Evolutionary conservation across 2,329 filamentous ascomycete genomes (phyloP), one percentile per base, ranked within the genome.

Genomic region (Aspergillus aculeatus): DNA sequence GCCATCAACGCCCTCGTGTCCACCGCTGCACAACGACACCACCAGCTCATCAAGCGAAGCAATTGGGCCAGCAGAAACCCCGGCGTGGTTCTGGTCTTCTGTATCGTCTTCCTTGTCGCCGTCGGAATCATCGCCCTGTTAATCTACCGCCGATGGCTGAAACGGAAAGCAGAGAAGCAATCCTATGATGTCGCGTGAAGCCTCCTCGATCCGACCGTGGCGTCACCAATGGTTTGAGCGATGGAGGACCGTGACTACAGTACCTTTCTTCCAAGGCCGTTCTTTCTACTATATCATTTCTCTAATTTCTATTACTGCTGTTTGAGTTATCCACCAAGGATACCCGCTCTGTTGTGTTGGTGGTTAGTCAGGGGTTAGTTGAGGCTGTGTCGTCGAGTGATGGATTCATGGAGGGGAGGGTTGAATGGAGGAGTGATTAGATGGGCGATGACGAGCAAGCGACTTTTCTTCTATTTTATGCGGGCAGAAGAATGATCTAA

Each of bases 21-120:
- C 14, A 44, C 54, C 21, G 59, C 62, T 47, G 54, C 59, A 53
- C 32, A 64, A 19, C 61, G 57, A 31, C 55, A 66, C 50, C 73
- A 76, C 50, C 73, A 76, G 54, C 67, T 86, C 62, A 70, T 77
- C 41, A 67, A 67, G 23, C 64, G 69, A 49, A 54, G 61, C 69
- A 85, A 86, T 78, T 88, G 83, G 82, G 84, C 85, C 24, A 66
- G 74, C 62, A 68, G 74, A 32, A 83, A 88, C 69, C 80, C 82
- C 49, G 86, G 86, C 73, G 84, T 87, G 63, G 79, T 88, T 54
- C 77, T 87, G 64, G 86, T 88, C 58, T 86, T 88, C 74, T 80
- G 77, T 73, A 84, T 88, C 66, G 78, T 87, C 72, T 83, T 83
- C 68, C 67, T 85, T 61, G 82, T 88, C 64, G 79, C 62, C 44